Base-by-base conservation (phyloP, 495 filamentous ascomycete genomes). In the Tuber umbilicatum region DNA sequence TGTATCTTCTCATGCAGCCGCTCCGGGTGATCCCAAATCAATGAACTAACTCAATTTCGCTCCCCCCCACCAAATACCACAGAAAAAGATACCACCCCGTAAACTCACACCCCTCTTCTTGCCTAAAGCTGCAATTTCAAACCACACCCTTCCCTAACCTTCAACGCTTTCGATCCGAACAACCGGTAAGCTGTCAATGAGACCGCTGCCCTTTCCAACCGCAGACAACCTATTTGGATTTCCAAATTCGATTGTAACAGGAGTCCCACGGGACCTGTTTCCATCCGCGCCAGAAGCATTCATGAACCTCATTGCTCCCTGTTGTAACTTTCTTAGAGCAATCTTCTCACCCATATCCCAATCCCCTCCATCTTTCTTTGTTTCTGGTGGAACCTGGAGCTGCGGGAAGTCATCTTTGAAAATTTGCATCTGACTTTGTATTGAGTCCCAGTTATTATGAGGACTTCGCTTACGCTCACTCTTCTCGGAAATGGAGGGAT, bases 161-260 rank as follows among this genome's bases (percentile, higher is more conserved):
- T 79, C 23, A 31, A 78, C 50, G 60, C 70, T 64, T 37, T 77
- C 71, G 55, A 78, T 69, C 35, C 71, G 76, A 42, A 78, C 38
- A 37, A 78, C 47, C 19, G 77, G 76, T 19, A 78, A 50, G 47
- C 31, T 68, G 21, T 72, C 76, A 60, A 74, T 79, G 60, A 35
- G 55, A 47, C 55, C 72, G 47, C 75, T 19, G 69, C 67, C 42
- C 67, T 50, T n/a, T 64, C 64, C 37, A 19, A 43, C 47, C 38
- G 74, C 60, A 55, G 42, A 10, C 64, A 73, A 67, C 39, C 70
- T 39, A 64, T 70, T 70, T n/a, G 45, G 74, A 9, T 31, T 68
- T 27, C 60, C 27, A 69, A 76, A 69, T 35, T 41, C 64, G 42
- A 37, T 70, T 37, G 45, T 45, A 35, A 35, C 55, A 64, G 55